Conservation (phyloP, 306 rosid species). For the Ormosia semicastrata region DNA sequence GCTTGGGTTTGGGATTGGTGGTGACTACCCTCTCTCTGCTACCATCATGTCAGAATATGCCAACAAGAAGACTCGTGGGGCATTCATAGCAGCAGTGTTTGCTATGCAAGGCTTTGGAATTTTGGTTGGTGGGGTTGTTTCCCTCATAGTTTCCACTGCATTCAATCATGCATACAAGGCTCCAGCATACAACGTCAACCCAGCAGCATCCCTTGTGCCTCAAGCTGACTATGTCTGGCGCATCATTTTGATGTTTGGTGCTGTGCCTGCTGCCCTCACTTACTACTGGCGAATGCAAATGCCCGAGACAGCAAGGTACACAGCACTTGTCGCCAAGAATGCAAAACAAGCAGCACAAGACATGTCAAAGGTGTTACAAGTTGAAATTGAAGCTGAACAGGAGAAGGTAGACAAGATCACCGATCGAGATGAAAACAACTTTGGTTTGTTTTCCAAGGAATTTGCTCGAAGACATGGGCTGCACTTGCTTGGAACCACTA, state of each 20-base stretch:
- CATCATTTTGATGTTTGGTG: conserved; percentile 34
- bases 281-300: conserved; percentile 42
- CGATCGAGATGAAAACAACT: not conserved
- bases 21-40: conserved; percentile 41
- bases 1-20: conserved; percentile 42
- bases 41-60: conserved; percentile 40
- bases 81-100: conserved; percentile 29
- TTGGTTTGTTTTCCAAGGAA: conserved; percentile 23
- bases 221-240: conserved; percentile 37
- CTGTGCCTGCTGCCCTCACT: conserved; percentile 30
- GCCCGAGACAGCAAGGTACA: conserved; percentile 40
- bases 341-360: conserved; percentile 31
- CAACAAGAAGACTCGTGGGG: conserved; percentile 32
- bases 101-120: conserved; percentile 42
- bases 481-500: conserved; percentile 30
- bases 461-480: conserved; percentile 24
- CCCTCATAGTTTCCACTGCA: conserved; percentile 4
- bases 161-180: conserved; percentile 30
- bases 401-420: not conserved
- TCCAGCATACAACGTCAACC: not conserved
- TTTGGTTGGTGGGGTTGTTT: conserved; percentile 22
- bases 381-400: conserved; percentile 19
- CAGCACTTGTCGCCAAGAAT: conserved; percentile 33
- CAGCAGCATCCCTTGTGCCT: conserved; percentile 20
- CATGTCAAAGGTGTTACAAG: conserved; percentile 31